Conservation (phyloP, 2,329 filamentous ascomycete genomes). For the Chaetomiaceae sp. region DNA sequence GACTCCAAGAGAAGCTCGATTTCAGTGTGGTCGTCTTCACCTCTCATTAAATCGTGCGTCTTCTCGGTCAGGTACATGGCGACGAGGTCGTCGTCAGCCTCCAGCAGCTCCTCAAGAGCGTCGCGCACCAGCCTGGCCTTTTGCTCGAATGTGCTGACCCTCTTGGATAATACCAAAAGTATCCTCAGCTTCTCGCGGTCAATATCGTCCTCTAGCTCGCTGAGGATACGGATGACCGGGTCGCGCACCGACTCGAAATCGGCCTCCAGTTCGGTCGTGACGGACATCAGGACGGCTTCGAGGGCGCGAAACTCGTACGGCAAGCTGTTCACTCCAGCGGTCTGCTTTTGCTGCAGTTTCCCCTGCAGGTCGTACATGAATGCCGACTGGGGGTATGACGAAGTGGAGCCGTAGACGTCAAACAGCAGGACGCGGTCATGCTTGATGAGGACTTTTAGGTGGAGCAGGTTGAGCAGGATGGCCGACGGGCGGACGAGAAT, state of each 20-base stretch:
- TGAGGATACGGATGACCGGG: slow-evolving; percentile 81
- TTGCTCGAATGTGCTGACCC: slow-evolving; percentile 94
- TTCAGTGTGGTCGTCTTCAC: slow-evolving; percentile 52
- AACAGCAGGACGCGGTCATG: slow-evolving; percentile 88
- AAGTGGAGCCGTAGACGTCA: slow-evolving; percentile 83
- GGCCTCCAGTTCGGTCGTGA: slow-evolving; percentile 84
- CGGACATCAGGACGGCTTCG: slow-evolving; percentile 90
- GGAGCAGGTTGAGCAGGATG: slow-evolving; percentile 93
- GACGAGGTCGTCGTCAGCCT: slow-evolving; percentile 91
- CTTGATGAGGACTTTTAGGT: slow-evolving; percentile 93
- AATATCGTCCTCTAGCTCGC: slow-evolving; percentile 93
- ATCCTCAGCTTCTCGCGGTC: slow-evolving; percentile 89
- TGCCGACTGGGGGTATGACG: slow-evolving; percentile 77
- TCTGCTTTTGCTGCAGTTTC: slow-evolving; percentile 77
- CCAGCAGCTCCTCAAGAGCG: slow-evolving; percentile 89
- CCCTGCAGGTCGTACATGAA: slow-evolving; percentile 98
- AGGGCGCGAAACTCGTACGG: slow-evolving; percentile 96
- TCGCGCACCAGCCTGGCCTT: slow-evolving; percentile 92
- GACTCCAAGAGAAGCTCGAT: slow-evolving; percentile 96
- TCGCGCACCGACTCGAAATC: slow-evolving; percentile 94
- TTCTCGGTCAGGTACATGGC: slow-evolving; percentile 96
- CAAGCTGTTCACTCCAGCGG: slow-evolving; percentile 57
- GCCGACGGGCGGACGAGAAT: slow-evolving; percentile 90
- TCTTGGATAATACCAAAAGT: slow-evolving; percentile 90
- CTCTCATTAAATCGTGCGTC: slow-evolving; percentile 36